These are phyloP conservation scores for Fusarium solani-melongenae DNA, from an alignment of 2,329 filamentous ascomycete genomes.

Conservation along the genomic window DNA sequence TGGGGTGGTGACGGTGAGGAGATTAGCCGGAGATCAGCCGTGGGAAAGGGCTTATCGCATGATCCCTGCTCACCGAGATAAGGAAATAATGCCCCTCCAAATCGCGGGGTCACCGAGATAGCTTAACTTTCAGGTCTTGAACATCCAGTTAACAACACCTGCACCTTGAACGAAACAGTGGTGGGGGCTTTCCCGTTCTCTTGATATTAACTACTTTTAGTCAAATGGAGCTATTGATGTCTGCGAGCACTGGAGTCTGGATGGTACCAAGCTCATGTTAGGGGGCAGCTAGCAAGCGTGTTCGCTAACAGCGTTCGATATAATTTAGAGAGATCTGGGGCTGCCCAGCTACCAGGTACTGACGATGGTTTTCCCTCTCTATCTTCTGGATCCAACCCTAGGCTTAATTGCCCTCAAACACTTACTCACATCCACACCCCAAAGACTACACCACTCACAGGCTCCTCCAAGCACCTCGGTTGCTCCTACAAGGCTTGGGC, in stretches of 20 bases:
- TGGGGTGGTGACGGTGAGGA: constrained; percentile 29
- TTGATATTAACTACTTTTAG: fast-evolving
- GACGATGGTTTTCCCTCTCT: not conserved
- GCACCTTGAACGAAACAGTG: not conserved
- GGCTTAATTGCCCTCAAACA: not conserved
- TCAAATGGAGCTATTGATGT: too few relatives aligned
- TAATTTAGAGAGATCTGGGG: not conserved
- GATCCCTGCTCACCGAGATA: constrained; percentile 14
- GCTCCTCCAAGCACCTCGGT: not conserved
- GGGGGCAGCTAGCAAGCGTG: not conserved
- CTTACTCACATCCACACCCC: not conserved
- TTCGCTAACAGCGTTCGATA: not conserved
- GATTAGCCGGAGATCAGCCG: constrained; percentile 31
- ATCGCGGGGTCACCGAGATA: constrained; percentile 26
- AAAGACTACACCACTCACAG: not conserved
- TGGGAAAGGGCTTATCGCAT: constrained; percentile 6
- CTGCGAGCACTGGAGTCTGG: not conserved
- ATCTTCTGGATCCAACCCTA: not conserved
- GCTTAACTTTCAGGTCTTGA: constrained; percentile 5
- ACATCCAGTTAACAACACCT: not conserved
- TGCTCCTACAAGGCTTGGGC: not conserved
- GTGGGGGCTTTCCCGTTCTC: not conserved
- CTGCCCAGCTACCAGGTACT: not conserved
- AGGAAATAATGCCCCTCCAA: constrained; percentile 23
- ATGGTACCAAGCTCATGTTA: not conserved